Conservation (phyloP, 1,284 basidiomycete genomes). For the Malassezia globosa region DNA sequence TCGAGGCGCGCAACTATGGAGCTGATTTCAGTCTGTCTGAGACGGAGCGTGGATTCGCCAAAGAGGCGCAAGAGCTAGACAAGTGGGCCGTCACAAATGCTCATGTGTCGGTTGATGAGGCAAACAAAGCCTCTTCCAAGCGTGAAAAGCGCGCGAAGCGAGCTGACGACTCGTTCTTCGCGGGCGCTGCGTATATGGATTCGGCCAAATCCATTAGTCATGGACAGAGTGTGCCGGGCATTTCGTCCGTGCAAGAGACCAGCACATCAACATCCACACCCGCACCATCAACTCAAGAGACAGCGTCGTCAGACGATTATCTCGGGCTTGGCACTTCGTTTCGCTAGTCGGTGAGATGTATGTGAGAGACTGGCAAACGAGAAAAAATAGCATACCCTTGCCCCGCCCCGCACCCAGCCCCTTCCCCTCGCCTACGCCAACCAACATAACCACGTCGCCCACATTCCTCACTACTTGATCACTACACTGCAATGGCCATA, state of each 20-base stretch:
- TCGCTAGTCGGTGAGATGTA: no score
- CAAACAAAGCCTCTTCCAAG: neutral
- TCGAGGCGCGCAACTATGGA: conserved; percentile 70
- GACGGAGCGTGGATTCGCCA: conserved; percentile 33
- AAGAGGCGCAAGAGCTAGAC: conserved; percentile 31
- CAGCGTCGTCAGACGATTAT: conserved; percentile 9
- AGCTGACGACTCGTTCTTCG: neutral
- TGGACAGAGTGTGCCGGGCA: neutral
- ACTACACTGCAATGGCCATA: no score
- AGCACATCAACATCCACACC: neutral
- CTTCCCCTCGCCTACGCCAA: no score
- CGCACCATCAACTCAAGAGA: neutral
- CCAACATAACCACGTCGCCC: no score
- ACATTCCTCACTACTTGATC: no score
- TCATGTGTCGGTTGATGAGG: neutral
- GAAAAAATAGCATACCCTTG: no score
- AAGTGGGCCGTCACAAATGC: conserved; percentile 29
- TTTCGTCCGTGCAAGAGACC: neutral
- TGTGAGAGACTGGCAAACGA: no score
- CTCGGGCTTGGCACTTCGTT: conserved; percentile 10
- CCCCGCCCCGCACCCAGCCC: no score
- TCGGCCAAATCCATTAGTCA: neutral
- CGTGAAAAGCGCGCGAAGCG: conserved; percentile 10
- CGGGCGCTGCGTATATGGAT: conserved; percentile 11
- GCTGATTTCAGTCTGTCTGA: conserved; percentile 54